Base-by-base conservation (phyloP, 1,284 basidiomycete genomes). In the Anthracocystis walkeri region DNA sequence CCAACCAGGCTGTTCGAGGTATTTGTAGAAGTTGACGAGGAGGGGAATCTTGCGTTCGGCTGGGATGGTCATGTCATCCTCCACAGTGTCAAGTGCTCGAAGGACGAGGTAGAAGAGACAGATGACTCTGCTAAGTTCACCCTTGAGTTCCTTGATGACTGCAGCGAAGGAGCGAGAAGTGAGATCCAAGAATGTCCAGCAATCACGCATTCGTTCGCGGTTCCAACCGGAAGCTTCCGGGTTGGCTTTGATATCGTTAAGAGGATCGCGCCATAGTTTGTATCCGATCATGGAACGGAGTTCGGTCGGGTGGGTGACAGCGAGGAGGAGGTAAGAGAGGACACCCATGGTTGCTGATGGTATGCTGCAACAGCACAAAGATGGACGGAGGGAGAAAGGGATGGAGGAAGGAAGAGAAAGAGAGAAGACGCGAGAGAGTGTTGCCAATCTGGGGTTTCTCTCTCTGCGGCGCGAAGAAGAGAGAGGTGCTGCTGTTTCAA, bases 51-150 rank as follows among this genome's bases (percentile, higher is more conserved):
- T 99, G 78, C 91, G 87, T 12, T 90, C 88, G 85, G 95, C 92
- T 1, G 92, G 89, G 64, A 99, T 90, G 3, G 95, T 93, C 95
- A 98, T 99, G 87, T 99, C 96, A 85, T 99, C 96, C 86, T 99
- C 96, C 68, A 99, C 90, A 12, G 97, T 99, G 86, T 99, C 97
- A 33, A 99, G 88, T 1, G 90, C 96, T 27, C 96, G 90, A 7
- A 99, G 89, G 5, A 96, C 92, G 56, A 99, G 90, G 86, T 99
- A 99, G 87, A 97, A 99, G 70, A 99, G 86, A 85, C 93, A 95
- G 75, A 97, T 82, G 50, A 92, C 92, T 66, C 96, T 88, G 4
- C 94, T 93, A 65, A 99, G 87, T 84, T 98, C 96, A 2, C 95
- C 96, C 54, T 99, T 95, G 12, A 99, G 88, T 87, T 98, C 94